Base-by-base conservation (phyloP, 2,329 filamentous ascomycete genomes). In the Alternaria ventricosa region DNA sequence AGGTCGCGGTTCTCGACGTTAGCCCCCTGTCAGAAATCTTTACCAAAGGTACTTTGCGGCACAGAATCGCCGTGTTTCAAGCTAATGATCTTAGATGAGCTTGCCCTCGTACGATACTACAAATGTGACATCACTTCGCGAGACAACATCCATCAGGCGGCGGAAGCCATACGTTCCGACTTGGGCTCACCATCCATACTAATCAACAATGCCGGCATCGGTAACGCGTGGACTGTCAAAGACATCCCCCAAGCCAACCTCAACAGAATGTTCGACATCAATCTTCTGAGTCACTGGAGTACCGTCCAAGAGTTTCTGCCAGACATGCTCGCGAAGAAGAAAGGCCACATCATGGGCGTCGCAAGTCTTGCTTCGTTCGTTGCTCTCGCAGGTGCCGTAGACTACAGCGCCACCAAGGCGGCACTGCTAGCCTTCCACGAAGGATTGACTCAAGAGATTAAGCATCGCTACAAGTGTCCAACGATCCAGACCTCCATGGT, bases 401-500 rank as follows among this genome's bases (percentile, higher is more conserved):
- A 80, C 47, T 80, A 80, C 55, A 72, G 72, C 66, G 73, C 71
- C 47, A 76, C 78, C 9, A 80, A 80, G 64, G 74, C 71, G 18
- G 78, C 70, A 6, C 63, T 79, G 3, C 64, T 75, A 18, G 73
- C 76, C 11, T 75, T 80, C 30, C 71, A 80, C 28, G 78, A 80
- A 60, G 74, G 70, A 8, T 72, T 84, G 4, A 74, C 70, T 0
- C 74, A 79, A 44, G 82, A 84, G 63, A 67, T 83, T 15, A 80
- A 82, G 61, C 75, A 80, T 60, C 76, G 80, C 43, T 79, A 82
- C 72, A 74, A 80, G 12, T 81, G 78, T 20, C 81, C 81, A 18
- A 72, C 82, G 61, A 79, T 84, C 72, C 80, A 81, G 63, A 82
- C 80, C 9, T 79, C 79, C 6, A 75, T 81, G 23, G 78, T 83